A percentile compares a stretch with the other conserved stretches of the same genome.
phyloP scores from a whole-genome alignment of 306 rosid genomes.

The Castanopsis chinensis region DNA sequence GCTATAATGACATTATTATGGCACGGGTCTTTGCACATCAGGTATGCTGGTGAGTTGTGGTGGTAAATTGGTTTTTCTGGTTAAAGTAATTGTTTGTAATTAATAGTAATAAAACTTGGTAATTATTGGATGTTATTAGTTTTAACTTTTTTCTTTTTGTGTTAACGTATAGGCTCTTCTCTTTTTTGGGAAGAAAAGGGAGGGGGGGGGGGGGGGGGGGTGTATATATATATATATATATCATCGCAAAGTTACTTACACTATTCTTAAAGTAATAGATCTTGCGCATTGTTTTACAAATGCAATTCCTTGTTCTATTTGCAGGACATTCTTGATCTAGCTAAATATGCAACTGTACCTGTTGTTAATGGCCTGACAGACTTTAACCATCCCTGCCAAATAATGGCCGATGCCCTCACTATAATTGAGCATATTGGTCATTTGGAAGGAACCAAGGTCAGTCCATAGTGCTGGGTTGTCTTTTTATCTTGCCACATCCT shows the following conservation, averaged over 20 bases:
- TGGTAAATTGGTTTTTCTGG: not conserved
- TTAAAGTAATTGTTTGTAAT: not conserved
- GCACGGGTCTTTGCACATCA: constrained; percentile 96
- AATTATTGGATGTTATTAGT: not conserved
- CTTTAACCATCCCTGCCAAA: constrained; percentile 95
- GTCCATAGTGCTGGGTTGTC: constrained; percentile 21
- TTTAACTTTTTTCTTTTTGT: not conserved
- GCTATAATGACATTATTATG: constrained; percentile 88
- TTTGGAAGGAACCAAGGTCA: constrained; percentile 90
- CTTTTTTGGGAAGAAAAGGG: not conserved
- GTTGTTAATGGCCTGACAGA: constrained; percentile 96
- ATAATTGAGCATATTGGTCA: constrained; percentile 81
- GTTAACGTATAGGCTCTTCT: no score
- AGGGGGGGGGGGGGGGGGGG: not conserved
- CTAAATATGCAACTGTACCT: constrained; percentile 76
- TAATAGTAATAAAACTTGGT: not conserved
- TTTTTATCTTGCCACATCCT: constrained; percentile 17
- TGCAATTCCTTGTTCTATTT: constrained; percentile 19
- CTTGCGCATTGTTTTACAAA: not conserved
- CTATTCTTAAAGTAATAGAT: not conserved
- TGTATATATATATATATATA: no score
- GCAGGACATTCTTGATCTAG: constrained; percentile 94
- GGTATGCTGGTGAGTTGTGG: constrained; percentile 72
- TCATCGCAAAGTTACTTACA: no score
- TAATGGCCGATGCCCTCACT: constrained; percentile 99